These are phyloP conservation scores for Aurinia saxatilis DNA, from an alignment of 345 rosid genomes.

Conservation along the genomic window DNA sequence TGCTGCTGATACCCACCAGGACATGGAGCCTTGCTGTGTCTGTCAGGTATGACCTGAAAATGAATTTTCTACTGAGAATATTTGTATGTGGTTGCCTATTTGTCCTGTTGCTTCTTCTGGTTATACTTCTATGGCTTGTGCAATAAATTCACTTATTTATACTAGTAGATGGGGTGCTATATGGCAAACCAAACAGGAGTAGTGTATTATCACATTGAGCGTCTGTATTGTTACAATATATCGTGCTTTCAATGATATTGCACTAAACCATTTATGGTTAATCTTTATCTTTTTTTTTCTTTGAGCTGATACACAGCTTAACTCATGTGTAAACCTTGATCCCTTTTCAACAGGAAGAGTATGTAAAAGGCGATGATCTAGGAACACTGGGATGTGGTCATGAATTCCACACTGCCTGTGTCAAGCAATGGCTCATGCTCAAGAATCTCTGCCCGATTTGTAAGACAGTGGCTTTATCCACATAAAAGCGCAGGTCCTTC, in stretches of 20 bases:
- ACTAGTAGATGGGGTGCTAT: background rate
- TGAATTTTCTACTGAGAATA: background rate
- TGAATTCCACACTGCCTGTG: constrained; percentile 61
- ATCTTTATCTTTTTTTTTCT: background rate
- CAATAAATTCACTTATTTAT: too few species aligned
- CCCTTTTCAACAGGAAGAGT: constrained; percentile 58
- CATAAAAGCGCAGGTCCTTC: constrained; percentile 27
- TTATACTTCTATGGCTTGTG: background rate
- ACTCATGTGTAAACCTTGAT: background rate
- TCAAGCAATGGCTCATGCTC: constrained; percentile 76
- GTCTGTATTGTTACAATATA: background rate
- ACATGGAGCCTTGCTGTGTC: constrained; percentile 78
- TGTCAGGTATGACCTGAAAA: constrained; percentile 76
- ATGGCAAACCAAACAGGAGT: background rate
- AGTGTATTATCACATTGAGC: background rate
- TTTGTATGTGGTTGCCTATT: background rate
- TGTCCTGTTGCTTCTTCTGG: background rate
- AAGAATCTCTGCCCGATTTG: constrained; percentile 93
- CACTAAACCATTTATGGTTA: background rate
- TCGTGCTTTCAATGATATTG: background rate
- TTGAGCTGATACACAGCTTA: background rate
- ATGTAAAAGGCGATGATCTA: constrained; percentile 55
- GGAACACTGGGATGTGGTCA: constrained; percentile 84
- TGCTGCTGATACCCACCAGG: constrained; percentile 23
- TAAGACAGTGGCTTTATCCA: constrained; percentile 59